Base-by-base conservation (phyloP, 75 land plant species). In the Larix kaempferi region DNA sequence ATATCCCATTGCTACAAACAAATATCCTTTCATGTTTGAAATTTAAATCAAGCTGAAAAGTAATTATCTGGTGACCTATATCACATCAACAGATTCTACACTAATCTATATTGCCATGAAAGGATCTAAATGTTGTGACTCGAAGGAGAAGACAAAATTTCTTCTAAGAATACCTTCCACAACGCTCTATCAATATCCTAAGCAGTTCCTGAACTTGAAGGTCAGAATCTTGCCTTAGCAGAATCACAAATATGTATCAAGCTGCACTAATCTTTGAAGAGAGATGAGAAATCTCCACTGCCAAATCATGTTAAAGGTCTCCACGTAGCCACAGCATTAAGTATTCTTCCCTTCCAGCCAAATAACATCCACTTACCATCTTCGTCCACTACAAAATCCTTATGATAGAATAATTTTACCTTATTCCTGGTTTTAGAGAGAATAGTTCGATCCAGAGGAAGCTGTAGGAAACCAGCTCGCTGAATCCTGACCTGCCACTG, bases 331-430 rank as follows among this genome's bases (percentile, higher is more conserved):
- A 89, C 54, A 6, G 86, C 95, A 23, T 80, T 65, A n/a, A 84
- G 69, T n/a, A 91, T 84, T 35, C 86, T 59, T 0, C 91, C 98
- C 79, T 95, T 95, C 98, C 98, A 95, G 10, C 98, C 98, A 25
- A 87, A 82, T 17, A 95, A 77, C 84, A 93, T 57, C 98, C 98
- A 95, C 13, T 76, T 25, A 1, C 88, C 80, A 74, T 93, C 93
- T 29, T 84, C 84, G 56, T 91, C 98, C 17, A 95, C 73, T 21
- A 87, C 73, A 74, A 89, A 95, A 69, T 90, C 91, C 73, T 86
- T 86, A 76, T 95, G 89, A 52, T 88, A 92, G 19, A 78, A 64
- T 3, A 56, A 1, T 60, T 74, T 82, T 64, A 91, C 81, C 55
- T 75, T 83, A 0, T 71, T 63, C 78, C 71, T 87, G 27, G 86